Percentiles rank a stretch among this genome's conserved stretches.
Evolutionary conservation across 306 rosid genomes (phyloP).

Genomic region (Neltuma alba): DNA sequence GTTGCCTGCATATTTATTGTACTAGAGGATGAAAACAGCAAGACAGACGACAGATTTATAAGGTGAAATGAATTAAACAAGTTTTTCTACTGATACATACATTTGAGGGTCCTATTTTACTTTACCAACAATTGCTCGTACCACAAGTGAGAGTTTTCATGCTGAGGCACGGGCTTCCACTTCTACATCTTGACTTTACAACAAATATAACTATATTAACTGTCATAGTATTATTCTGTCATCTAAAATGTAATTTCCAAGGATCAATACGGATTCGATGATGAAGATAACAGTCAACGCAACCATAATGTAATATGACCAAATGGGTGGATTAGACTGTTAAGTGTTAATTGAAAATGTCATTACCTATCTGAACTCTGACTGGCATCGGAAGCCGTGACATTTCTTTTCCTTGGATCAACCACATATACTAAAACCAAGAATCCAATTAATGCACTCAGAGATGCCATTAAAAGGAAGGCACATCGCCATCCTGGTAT

Average conservation of each 20-base stretch:
- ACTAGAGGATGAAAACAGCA: slow-evolving; percentile 23
- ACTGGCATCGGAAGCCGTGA: slow-evolving; percentile 27
- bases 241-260: background rate
- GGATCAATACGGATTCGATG: background rate
- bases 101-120: background rate
- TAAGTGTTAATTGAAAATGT: background rate
- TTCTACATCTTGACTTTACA: background rate
- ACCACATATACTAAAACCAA: slow-evolving; percentile 76
- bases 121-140: background rate
- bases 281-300: background rate
- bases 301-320: background rate
- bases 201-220: background rate
- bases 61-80: slow-evolving; percentile 3
- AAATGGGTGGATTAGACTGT: background rate
- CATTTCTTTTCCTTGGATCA: slow-evolving; percentile 63
- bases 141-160: background rate
- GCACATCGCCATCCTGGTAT: slow-evolving; percentile 90
- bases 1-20: background rate
- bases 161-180: background rate
- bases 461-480: slow-evolving; percentile 73
- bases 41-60: slow-evolving; percentile 14
- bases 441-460: slow-evolving; percentile 79
- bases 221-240: background rate
- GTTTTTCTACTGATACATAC: background rate
- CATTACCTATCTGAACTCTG: slow-evolving; percentile 59